A percentile compares a stretch with the other conserved stretches of the same genome.
Conservation (phyloP, 306 rosid species). For the Potentilla sterilis region DNA sequence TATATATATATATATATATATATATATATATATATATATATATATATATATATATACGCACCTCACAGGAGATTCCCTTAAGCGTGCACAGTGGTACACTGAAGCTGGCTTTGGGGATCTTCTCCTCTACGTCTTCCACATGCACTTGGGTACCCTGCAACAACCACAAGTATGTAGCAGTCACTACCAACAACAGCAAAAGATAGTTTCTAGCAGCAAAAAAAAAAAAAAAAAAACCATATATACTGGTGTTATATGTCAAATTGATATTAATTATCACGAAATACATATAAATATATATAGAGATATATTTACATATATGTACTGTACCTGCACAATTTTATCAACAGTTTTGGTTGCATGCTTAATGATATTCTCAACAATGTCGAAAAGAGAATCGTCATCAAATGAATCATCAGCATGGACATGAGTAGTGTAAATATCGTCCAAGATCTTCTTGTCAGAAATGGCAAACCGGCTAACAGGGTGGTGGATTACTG, state of each 20-base stretch:
- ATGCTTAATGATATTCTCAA: conserved; percentile 42
- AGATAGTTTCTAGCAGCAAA: neutral
- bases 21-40: too few species aligned
- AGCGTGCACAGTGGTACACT: conserved; percentile 44
- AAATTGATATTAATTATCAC: too few species aligned
- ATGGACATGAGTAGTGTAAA: conserved; percentile 50
- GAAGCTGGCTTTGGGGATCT: conserved; percentile 29
- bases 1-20: too few species aligned
- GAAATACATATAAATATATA: too few species aligned
- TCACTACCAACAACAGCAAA: neutral
- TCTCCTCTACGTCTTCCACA: conserved; percentile 40
- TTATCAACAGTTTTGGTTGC: conserved; percentile 50
- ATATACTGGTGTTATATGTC: too few species aligned
- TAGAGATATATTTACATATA: too few species aligned
- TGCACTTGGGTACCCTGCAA: conserved; percentile 38
- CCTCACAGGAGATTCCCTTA: conserved; percentile 42
- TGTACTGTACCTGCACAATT: conserved; percentile 43
- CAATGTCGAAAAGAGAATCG: conserved; percentile 45
- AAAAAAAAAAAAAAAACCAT: too few species aligned
- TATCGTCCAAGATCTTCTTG: conserved; percentile 43
- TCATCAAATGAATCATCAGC: conserved; percentile 41
- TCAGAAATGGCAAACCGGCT: conserved; percentile 45
- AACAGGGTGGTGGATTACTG: neutral
- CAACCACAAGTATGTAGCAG: neutral
- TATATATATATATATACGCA: too few species aligned